Conservation (phyloP, 148 eudicot genomes). For the Mesembryanthemum crystallinum region DNA sequence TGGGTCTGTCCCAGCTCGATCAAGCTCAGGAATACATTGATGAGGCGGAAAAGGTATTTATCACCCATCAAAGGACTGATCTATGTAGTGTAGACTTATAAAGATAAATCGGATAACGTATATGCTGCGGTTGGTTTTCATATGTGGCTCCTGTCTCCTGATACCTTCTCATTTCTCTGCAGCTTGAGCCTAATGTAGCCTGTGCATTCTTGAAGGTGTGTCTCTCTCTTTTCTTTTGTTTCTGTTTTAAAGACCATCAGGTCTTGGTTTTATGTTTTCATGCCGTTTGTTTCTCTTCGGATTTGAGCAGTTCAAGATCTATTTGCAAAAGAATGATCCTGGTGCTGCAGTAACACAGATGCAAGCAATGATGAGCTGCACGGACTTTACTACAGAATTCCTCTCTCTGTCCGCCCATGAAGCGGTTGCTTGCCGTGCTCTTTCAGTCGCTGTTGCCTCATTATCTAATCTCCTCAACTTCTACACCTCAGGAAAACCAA, state of each 20-base stretch:
- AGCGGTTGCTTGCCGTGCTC: conserved; percentile 76
- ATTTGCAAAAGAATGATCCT: conserved; percentile 70
- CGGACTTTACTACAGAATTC: conserved; percentile 82
- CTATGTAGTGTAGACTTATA: not conserved
- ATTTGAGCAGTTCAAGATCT: conserved; percentile 76
- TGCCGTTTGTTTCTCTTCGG: conserved; percentile 8
- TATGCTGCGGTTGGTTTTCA: not conserved
- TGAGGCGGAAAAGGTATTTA: conserved; percentile 86
- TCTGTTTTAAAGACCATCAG: conserved; percentile 1
- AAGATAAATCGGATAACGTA: not conserved
- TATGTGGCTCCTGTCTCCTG: conserved; percentile 16
- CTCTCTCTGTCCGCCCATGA: conserved; percentile 88
- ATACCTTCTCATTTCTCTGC: conserved; percentile 35
- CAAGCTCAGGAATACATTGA: conserved; percentile 91
- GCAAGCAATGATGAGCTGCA: conserved; percentile 74
- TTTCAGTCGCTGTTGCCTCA: conserved; percentile 79
- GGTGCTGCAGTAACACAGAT: conserved; percentile 72
- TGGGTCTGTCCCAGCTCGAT: conserved; percentile 85
- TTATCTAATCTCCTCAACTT: conserved; percentile 70
- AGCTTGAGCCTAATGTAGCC: conserved; percentile 88
- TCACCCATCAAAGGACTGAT: not conserved
- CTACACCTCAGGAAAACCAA: conserved; percentile 67
- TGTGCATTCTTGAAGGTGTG: conserved; percentile 90
- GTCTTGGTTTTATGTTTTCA: not conserved
- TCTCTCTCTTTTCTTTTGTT: conserved; percentile 12